Evolutionary conservation across 2,329 filamentous ascomycete genomes (phyloP).

Genomic region (Fonsecaea erecta): DNA sequence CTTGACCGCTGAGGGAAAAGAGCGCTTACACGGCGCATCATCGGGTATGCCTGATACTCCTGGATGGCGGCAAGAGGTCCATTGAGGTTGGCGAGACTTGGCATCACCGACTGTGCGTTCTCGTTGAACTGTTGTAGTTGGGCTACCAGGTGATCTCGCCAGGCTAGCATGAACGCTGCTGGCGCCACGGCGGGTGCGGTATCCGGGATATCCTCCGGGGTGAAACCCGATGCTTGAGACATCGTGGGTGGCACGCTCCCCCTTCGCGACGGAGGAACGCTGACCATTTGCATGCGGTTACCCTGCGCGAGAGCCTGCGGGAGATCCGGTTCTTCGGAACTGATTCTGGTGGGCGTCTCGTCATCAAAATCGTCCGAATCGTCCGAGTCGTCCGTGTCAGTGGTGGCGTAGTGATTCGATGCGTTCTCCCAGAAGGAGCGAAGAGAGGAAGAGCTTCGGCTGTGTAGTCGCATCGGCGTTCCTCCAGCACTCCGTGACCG

Average conservation of each 20-base stretch:
- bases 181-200: constrained; percentile 44
- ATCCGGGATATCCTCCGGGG: constrained; percentile 37
- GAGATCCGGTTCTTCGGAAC: constrained; percentile 18
- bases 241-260: constrained; percentile 29
- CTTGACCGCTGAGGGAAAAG: constrained; percentile 69
- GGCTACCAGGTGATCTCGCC: constrained; percentile 73
- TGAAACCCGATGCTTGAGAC: constrained; percentile 42
- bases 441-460: constrained; percentile 68
- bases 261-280: constrained; percentile 26
- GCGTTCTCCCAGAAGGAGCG: constrained; percentile 69
- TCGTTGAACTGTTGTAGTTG: constrained; percentile 80
- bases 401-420: constrained; percentile 43
- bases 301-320: constrained; percentile 6
- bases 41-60: constrained; percentile 74
- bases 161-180: constrained; percentile 67
- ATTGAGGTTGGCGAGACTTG: constrained; percentile 61
- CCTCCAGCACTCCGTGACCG: constrained; percentile 68
- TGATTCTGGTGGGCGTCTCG: constrained; percentile 21
- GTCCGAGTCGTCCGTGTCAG: constrained; percentile 51
- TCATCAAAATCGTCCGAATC: constrained; percentile 48
- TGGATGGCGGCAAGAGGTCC: constrained; percentile 65
- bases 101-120: constrained; percentile 68
- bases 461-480: constrained; percentile 62
- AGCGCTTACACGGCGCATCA: constrained; percentile 73
- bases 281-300: constrained; percentile 8